Conservation (phyloP, 768 basidiomycete genomes). For the Amanita phalloides region DNA sequence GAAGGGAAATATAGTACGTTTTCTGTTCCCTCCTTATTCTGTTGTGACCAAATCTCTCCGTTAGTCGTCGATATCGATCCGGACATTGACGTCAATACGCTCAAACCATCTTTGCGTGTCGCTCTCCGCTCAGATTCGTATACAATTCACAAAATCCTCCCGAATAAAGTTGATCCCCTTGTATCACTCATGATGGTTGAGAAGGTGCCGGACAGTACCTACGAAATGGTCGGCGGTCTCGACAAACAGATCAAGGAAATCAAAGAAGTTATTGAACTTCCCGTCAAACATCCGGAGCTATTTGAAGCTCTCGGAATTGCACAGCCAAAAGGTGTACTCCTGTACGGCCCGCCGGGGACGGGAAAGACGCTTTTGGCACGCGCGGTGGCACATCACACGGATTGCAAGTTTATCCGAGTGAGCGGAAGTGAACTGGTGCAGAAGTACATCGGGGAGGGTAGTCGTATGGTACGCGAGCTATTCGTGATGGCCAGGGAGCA, state of each 20-base stretch:
- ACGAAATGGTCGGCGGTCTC: slow-evolving; percentile 98
- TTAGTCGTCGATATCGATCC: slow-evolving; percentile 89
- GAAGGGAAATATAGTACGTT: slow-evolving; percentile 97
- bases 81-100: slow-evolving; percentile 68
- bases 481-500: slow-evolving; percentile 99
- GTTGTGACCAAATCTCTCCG: neutral
- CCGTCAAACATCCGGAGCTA: slow-evolving; percentile 94
- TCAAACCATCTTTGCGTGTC: slow-evolving; percentile 84
- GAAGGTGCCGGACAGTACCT: slow-evolving; percentile 98
- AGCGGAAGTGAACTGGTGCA: slow-evolving; percentile 91
- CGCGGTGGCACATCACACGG: slow-evolving; percentile 95
- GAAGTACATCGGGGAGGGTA: slow-evolving; percentile 97
- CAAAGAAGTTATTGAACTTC: slow-evolving; percentile 91
- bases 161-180: slow-evolving; percentile 96
- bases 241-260: slow-evolving; percentile 99
- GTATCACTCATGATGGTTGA: slow-evolving; percentile 99
- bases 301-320: slow-evolving; percentile 96
- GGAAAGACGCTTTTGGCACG: slow-evolving; percentile 93
- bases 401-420: slow-evolving; percentile 96
- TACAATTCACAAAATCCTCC: slow-evolving; percentile 92
- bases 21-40: neutral
- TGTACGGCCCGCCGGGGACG: slow-evolving; percentile 94
- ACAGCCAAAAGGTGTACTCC: slow-evolving; percentile 90
- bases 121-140: slow-evolving; percentile 95
- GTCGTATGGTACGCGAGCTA: slow-evolving; percentile 91